A percentile compares a stretch with the other conserved stretches of the same genome.
phyloP scores from a whole-genome alignment of 495 filamentous ascomycete species.

The Aspergillus sparsus region DNA sequence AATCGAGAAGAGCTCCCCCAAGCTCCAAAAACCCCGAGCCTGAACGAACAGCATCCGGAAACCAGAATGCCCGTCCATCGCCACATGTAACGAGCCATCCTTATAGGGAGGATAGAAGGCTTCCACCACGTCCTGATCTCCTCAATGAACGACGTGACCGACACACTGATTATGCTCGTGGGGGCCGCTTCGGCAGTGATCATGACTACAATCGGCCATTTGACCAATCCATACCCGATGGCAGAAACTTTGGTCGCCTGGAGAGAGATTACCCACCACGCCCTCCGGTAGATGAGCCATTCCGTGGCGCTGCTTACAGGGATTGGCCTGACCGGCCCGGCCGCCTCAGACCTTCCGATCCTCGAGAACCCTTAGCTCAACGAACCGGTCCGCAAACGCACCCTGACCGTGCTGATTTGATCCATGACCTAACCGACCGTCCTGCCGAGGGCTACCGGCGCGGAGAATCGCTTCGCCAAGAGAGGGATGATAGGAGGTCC shows the following conservation, averaged over 20 bases:
- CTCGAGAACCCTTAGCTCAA: conserved; percentile 19
- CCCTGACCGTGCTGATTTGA: conserved; percentile 39
- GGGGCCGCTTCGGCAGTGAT: conserved; percentile 38
- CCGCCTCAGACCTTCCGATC: conserved; percentile 33
- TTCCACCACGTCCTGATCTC: conserved; percentile 43
- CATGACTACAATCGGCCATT: conserved; percentile 40
- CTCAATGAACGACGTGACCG: conserved; percentile 43
- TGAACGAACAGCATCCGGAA: conserved; percentile 29
- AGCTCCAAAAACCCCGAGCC: conserved; percentile 41
- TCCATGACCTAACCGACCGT: conserved; percentile 40
- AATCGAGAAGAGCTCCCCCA: conserved; percentile 34
- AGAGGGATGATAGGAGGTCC: conserved; percentile 42
- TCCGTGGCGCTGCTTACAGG: conserved; percentile 41
- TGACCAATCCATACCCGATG: conserved; percentile 33
- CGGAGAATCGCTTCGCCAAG: conserved; percentile 33
- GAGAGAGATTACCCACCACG: conserved; percentile 40
- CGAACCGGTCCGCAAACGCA: conserved; percentile 31
- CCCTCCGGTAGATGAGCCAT: conserved; percentile 43
- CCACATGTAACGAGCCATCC: conserved; percentile 34
- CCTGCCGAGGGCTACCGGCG: conserved; percentile 35
- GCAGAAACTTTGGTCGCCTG: conserved; percentile 35
- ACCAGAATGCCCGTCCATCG: conserved; percentile 32
- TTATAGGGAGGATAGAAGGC: conserved; percentile 32
- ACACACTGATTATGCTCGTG: conserved; percentile 38
- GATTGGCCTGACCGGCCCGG: conserved; percentile 46